Conservation (phyloP, 768 basidiomycete species). For the Pleurotus salmoneostramineus region DNA sequence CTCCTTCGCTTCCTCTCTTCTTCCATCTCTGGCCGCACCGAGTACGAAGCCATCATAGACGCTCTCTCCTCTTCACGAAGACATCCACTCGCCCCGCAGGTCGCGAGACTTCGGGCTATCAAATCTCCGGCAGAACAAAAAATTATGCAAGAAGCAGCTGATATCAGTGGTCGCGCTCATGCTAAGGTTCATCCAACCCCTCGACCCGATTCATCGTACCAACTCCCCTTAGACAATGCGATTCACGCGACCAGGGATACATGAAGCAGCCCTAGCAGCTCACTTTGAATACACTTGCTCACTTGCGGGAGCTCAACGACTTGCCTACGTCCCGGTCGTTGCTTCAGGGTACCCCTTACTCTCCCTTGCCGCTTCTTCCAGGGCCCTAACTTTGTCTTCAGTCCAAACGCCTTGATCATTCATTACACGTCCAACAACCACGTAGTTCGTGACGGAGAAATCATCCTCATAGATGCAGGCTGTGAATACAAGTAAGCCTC, state of each 20-base stretch:
- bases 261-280: constrained; percentile 48
- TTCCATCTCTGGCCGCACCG: constrained; percentile 27
- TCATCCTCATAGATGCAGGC: constrained; percentile 87
- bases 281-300: constrained; percentile 90
- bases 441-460: constrained; percentile 61
- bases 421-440: constrained; percentile 95
- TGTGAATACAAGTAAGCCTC: constrained; percentile 80
- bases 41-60: constrained; percentile 55
- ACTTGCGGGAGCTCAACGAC: constrained; percentile 74
- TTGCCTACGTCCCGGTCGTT: constrained; percentile 97
- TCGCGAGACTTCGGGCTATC: constrained; percentile 68
- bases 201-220: not conserved
- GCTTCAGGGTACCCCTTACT: constrained; percentile 72
- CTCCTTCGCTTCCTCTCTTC: constrained; percentile 50
- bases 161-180: constrained; percentile 83
- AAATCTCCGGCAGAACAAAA: constrained; percentile 78
- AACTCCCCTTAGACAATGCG: constrained; percentile 68
- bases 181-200: constrained; percentile 56
- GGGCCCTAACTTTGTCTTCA: constrained; percentile 20
- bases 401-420: constrained; percentile 85
- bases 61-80: constrained; percentile 41
- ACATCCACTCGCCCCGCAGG: constrained; percentile 56
- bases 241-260: constrained; percentile 44
- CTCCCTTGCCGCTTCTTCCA: not conserved
- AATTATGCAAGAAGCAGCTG: constrained; percentile 82